Conservation (phyloP, 2,329 filamentous ascomycete genomes). For the Nemania sp. region DNA sequence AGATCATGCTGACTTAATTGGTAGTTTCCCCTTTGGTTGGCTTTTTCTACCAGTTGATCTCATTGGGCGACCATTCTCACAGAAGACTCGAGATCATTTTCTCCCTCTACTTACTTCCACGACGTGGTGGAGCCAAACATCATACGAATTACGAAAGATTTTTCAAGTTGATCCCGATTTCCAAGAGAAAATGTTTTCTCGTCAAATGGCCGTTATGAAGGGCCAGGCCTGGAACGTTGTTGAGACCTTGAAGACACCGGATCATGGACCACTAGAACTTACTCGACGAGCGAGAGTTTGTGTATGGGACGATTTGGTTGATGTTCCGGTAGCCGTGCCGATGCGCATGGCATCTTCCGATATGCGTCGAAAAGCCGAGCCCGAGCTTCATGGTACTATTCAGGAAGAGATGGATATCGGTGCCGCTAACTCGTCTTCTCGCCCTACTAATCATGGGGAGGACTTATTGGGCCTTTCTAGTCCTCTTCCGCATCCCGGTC, state of each 20-base stretch:
- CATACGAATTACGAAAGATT: conserved; percentile 83
- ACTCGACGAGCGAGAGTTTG: conserved; percentile 91
- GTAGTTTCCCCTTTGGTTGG: conserved; percentile 98
- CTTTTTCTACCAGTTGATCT: conserved; percentile 96
- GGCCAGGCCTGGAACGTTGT: conserved; percentile 99
- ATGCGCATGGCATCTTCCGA: conserved; percentile 89
- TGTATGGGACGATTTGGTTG: conserved; percentile 97
- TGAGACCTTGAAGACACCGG: conserved; percentile 90
- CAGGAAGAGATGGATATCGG: conserved; percentile 96
- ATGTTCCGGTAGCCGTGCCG: conserved; percentile 93
- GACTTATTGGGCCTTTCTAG: conserved; percentile 79
- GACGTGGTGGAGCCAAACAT: conserved; percentile 96
- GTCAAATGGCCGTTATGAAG: conserved; percentile 98
- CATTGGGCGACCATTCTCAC: conserved; percentile 95
- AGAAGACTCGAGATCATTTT: conserved; percentile 93
- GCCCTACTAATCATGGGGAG: conserved; percentile 55
- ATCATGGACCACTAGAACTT: conserved; percentile 93
- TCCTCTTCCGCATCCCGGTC: conserved; percentile 78
- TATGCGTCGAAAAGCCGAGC: conserved; percentile 74
- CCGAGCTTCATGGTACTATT: conserved; percentile 59
- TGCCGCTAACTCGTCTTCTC: conserved; percentile 68
- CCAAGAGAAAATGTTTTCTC: conserved; percentile 98
- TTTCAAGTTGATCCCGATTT: conserved; percentile 96
- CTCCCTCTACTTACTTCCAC: conserved; percentile 95
- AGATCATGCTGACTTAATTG: conserved; percentile 44